Base-by-base conservation (phyloP, 2,329 filamentous ascomycete species). In the Fusarium compactum region DNA sequence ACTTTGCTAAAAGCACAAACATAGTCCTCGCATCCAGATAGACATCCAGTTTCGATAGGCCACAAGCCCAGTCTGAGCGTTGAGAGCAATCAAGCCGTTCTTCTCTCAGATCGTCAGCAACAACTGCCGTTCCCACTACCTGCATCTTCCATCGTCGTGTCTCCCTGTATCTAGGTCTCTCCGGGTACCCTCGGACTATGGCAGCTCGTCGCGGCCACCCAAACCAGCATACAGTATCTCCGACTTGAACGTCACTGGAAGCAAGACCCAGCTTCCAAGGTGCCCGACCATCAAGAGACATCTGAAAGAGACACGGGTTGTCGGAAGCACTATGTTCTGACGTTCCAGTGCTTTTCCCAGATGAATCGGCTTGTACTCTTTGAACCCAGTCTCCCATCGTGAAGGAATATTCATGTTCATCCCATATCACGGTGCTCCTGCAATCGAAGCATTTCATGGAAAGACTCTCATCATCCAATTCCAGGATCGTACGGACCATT, bases 241-340 rank as follows among this genome's bases (percentile, higher is more conserved):
- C 29, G 11, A 34, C 15, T 1, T n/a, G 29, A 8, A 58, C 1
- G 16, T 45, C 24, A 4, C 40, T 38, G 3, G 56, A 58, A 2
- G 22, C 6, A 3, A 58, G 14, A 34, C 48, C 40, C 3, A 58
- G 3, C 12, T 27, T 58, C 38, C 18, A 34, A 1, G 14, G 46
- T 15, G 22, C 1, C 4, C 8, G 2, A 18, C 8, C 8, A 0
- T 11, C 2, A n/a, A 5, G 3, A 12, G n/a, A 34, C 29, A 58
- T 58, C 14, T 54, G 29, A 27, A n/a, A n/a, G n/a, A n/a, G n/a
- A n/a, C n/a, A n/a, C n/a, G n/a, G n/a, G n/a, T n/a, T n/a, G n/a
- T n/a, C n/a, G n/a, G n/a, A n/a, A n/a, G n/a, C n/a, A n/a, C n/a
- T n/a, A n/a, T n/a, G n/a, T n/a, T n/a, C n/a, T n/a, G n/a, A n/a